Percentiles rank a stretch among this genome's conserved stretches.
Evolutionary conservation across 495 filamentous ascomycete genomes (phyloP).

Genomic region (Neurospora sp.): DNA sequence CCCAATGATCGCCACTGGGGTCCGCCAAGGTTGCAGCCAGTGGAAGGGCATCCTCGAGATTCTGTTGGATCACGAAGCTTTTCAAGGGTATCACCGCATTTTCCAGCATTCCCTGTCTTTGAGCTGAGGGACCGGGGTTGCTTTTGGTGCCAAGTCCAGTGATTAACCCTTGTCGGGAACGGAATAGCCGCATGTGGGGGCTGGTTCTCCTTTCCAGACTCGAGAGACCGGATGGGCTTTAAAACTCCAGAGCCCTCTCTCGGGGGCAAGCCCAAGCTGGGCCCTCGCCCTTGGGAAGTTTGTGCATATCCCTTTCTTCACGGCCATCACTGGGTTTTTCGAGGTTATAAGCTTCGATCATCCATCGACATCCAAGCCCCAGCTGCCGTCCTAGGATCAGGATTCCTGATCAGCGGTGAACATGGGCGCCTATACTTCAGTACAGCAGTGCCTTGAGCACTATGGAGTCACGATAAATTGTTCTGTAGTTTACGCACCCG

Average conservation of each 20-base stretch:
- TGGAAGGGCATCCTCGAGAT: not conserved
- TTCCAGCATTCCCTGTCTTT: not conserved
- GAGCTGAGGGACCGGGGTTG: not conserved
- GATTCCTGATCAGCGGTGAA: not conserved
- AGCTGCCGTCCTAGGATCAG: not conserved
- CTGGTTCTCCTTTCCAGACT: not conserved
- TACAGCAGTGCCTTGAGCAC: slow-evolving; percentile 9
- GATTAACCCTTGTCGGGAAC: not conserved
- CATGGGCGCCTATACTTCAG: slow-evolving; percentile 23
- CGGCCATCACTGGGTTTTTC: not conserved
- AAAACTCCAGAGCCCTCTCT: not conserved
- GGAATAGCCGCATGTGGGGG: not conserved
- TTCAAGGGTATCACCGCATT: not conserved
- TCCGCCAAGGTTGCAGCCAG: not conserved
- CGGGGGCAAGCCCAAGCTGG: not conserved
- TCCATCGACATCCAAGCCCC: not conserved
- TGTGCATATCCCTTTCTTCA: not conserved
- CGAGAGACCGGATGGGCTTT: not conserved
- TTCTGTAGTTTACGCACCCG: not conserved
- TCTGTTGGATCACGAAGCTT: not conserved
- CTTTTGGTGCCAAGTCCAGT: not conserved
- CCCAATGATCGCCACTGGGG: not conserved
- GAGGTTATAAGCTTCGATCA: not conserved
- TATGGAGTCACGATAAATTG: slow-evolving; percentile 18
- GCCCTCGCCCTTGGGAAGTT: not conserved